Conservation (phyloP, 192 early-diverging fungal genomes). For the Rhizophagus clarus region DNA sequence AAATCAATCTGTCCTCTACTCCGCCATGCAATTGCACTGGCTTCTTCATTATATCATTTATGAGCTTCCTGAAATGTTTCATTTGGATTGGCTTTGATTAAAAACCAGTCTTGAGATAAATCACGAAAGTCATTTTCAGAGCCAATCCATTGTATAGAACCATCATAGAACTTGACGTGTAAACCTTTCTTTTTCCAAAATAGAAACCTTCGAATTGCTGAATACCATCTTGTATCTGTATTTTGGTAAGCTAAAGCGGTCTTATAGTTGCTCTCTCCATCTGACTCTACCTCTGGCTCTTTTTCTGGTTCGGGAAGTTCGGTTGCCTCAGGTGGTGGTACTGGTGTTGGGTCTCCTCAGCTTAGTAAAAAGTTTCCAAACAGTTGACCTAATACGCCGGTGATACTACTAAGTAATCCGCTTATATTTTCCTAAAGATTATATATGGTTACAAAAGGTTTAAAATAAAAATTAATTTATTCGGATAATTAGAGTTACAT, state of each 20-base stretch:
- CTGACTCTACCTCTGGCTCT: too few relatives aligned
- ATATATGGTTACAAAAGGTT: constrained; percentile 2
- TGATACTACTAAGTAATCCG: too few relatives aligned
- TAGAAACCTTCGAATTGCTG: too few relatives aligned
- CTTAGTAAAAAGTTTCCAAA: not conserved
- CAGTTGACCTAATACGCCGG: not conserved
- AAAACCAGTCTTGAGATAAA: too few relatives aligned
- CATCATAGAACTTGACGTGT: constrained; percentile 6
- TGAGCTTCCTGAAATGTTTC: too few relatives aligned
- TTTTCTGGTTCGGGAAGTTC: too few relatives aligned
- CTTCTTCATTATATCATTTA: too few relatives aligned
- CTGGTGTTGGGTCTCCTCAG: not conserved
- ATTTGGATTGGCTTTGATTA: too few relatives aligned
- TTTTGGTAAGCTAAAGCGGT: not conserved
- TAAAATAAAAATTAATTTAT: not conserved
- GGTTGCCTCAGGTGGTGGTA: not conserved
- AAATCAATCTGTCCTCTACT: too few relatives aligned
- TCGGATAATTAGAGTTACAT: too few relatives aligned
- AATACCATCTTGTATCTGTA: constrained; percentile 9
- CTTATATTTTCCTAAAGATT: too few relatives aligned
- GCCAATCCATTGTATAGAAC: not conserved
- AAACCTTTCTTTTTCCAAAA: not conserved
- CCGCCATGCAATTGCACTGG: too few relatives aligned
- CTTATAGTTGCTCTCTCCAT: not conserved
- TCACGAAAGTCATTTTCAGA: not conserved